Conservation (phyloP, 1,284 basidiomycete genomes). For the Grifola frondosa region DNA sequence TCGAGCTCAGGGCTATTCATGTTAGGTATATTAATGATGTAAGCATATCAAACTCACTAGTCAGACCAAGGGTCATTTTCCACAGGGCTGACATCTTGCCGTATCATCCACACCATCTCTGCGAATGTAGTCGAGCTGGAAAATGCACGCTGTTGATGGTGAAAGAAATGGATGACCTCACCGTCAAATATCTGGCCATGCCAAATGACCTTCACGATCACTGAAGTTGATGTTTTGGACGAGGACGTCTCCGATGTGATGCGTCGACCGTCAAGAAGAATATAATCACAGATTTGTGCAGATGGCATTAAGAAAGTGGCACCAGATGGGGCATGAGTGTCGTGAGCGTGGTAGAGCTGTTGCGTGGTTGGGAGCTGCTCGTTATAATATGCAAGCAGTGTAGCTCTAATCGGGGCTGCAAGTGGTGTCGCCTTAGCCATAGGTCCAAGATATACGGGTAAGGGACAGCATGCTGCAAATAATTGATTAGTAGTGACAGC, state of each 20-base stretch:
- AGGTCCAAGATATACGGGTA: too few species aligned
- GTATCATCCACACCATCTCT: slow-evolving; percentile 10
- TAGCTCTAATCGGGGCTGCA: too few species aligned
- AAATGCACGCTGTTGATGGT: slow-evolving; percentile 5
- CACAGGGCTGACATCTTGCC: background rate
- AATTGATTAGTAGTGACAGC: too few species aligned
- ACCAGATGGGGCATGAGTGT: background rate
- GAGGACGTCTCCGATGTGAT: background rate
- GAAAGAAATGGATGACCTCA: slow-evolving; percentile 5
- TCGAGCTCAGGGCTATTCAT: slow-evolving; percentile 3
- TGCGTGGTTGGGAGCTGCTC: background rate
- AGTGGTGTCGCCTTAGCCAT: too few species aligned
- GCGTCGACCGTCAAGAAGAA: slow-evolving; percentile 5
- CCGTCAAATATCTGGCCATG: background rate
- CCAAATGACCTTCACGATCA: slow-evolving; percentile 3
- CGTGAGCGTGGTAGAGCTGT: background rate
- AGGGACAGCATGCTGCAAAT: too few species aligned
- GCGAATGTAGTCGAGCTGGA: slow-evolving; percentile 3
- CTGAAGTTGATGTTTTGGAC: background rate
- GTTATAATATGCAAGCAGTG: background rate
- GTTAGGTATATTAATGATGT: background rate
- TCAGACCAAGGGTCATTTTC: slow-evolving; percentile 4
- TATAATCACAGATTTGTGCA: background rate
- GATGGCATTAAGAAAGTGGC: background rate
- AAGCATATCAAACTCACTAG: slow-evolving; percentile 4